These are phyloP conservation scores for Cochlearia excelsa DNA, from an alignment of 345 rosid genomes.

Conservation along the genomic window DNA sequence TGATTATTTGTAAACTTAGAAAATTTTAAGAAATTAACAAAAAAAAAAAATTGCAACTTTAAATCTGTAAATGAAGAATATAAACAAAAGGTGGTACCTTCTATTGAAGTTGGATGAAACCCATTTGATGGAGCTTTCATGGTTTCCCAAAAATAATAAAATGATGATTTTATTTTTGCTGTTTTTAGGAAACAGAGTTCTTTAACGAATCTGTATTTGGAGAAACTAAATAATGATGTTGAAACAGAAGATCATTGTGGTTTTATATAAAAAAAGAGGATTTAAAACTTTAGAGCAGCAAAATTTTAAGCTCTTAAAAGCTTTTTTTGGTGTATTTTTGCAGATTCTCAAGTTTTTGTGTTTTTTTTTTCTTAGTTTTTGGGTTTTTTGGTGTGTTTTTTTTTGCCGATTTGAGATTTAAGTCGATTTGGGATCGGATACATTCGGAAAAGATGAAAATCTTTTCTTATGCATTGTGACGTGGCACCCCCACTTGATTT, in stretches of 20 bases:
- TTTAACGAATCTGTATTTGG: neutral
- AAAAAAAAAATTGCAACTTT: neutral
- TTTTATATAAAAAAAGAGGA: too few species aligned
- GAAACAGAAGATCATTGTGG: too few species aligned
- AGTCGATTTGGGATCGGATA: constrained; percentile 33
- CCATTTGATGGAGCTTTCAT: constrained; percentile 43
- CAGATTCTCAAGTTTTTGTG: constrained; percentile 25
- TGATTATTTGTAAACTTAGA: constrained; percentile 14
- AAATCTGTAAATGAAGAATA: neutral
- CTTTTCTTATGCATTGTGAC: constrained; percentile 34
- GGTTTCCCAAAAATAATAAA: neutral
- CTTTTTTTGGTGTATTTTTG: constrained; percentile 13
- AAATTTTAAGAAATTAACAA: constrained; percentile 1
- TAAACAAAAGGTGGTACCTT: constrained; percentile 21
- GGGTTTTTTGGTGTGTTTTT: too few species aligned
- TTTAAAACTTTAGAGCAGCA: neutral
- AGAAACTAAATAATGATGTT: too few species aligned
- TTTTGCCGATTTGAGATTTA: constrained; percentile 18
- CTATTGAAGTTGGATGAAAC: constrained; percentile 33
- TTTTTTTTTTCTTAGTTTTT: neutral
- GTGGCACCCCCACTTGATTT: constrained; percentile 37
- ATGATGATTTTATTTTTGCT: neutral
- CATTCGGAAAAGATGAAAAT: constrained; percentile 33
- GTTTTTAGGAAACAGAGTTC: constrained; percentile 25
- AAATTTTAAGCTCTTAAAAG: constrained; percentile 28